A percentile compares a stretch with the other conserved stretches of the same genome.
phyloP scores from a whole-genome alignment of 1,284 basidiomycete genomes.

The Boletus semigastroideus region DNA sequence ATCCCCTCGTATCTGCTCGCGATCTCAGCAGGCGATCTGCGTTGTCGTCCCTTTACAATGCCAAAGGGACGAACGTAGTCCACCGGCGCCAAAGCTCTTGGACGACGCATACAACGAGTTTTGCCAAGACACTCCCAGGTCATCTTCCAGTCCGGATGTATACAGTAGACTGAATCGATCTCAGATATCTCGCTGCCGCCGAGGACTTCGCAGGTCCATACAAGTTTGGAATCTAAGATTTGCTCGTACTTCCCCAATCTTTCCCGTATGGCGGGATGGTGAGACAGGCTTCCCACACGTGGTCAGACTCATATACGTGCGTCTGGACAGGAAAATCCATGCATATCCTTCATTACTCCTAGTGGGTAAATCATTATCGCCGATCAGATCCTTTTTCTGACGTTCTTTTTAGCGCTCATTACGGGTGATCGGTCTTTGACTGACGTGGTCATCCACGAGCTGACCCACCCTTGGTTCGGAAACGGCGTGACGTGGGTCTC shows the following conservation, averaged over 20 bases:
- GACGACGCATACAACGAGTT: constrained; percentile 87
- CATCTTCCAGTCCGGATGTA: constrained; percentile 12
- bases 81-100: constrained; percentile 77
- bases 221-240: constrained; percentile 87
- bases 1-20: constrained; percentile 90
- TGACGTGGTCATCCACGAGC: constrained; percentile 85
- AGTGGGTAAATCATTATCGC: constrained; percentile 44
- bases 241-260: constrained; percentile 87
- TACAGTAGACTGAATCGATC: background rate
- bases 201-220: constrained; percentile 79
- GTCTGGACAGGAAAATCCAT: constrained; percentile 71
- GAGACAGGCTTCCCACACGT: constrained; percentile 18
- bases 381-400: background rate
- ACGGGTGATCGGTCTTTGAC: constrained; percentile 85
- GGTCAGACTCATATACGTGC: background rate
- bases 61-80: constrained; percentile 68
- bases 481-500: constrained; percentile 75
- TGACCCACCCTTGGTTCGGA: constrained; percentile 84
- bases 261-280: constrained; percentile 95
- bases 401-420: constrained; percentile 56
- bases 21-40: constrained; percentile 81
- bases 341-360: constrained; percentile 85
- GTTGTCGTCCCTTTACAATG: constrained; percentile 65
- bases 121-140: constrained; percentile 79
- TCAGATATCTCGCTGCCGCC: constrained; percentile 73